Evolutionary conservation across 1,139 yeast genomes (phyloP), one percentile per base, ranked within the genome.

Genomic region (Yamadazyma taylorii): DNA sequence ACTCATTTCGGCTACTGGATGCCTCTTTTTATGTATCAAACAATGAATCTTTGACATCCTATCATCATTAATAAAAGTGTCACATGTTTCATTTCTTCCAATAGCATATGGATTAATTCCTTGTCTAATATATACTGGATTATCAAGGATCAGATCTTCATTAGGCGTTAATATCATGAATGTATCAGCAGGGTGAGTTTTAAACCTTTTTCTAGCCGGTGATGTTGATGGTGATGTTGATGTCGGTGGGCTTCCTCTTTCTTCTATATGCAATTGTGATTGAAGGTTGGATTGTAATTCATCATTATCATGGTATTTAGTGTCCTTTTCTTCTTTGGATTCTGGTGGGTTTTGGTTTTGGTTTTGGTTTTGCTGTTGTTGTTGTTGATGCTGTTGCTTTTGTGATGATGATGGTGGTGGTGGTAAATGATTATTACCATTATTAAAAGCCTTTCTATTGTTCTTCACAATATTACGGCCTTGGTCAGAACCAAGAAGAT

Each of bases 31-130:
- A 37, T 71, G 55, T 12, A 92, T 64, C 27, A 81, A 66, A 55
- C 97, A 89, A 56, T 92, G 97, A 3, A 83, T 71, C 46, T 88
- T 85, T 2, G 97, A 89, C 51, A 90, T 74, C 35, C 96, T 66
- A 48, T 76, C 84, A 50, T 89, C 96, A 28, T 74, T 67, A 12
- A 88, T 75, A 33, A 63, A 66, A 16, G 73, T 69, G 49, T 82
- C 79, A 42, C 85, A 79, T 2, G 76, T 69, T 34, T 76, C 81
- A 25, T 75, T 71, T 32, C 94, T 60, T 0, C 94, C 94, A 37
- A 85, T 72, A 32, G 79, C 67, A 53, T 76, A 82, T 3, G 83
- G 80, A 34, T 75, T 78, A 11, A 70, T 69, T 12, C 85, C 85
- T 49, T 81, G 88, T 30, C 76, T 73, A 11, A 89, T 66, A 39